Evolutionary conservation across 2,329 filamentous ascomycete species (phyloP).

Genomic region (Fusarium sp.): DNA sequence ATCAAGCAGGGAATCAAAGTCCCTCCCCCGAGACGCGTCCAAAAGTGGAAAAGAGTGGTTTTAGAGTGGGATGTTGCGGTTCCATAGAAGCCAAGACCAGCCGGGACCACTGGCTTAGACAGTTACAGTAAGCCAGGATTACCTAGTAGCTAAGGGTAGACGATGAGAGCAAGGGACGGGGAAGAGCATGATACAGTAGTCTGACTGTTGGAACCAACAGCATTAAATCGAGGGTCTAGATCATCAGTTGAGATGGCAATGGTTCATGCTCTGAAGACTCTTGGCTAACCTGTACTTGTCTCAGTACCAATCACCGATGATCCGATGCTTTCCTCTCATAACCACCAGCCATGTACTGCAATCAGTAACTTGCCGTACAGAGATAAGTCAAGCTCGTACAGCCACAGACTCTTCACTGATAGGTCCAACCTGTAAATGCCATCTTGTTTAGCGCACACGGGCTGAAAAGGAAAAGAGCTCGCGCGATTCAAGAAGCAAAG

Average conservation of each 20-base stretch:
- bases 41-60: neutral
- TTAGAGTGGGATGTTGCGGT: neutral
- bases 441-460: neutral
- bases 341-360: neutral
- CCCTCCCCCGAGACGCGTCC: neutral
- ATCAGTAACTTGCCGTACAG: neutral
- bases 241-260: neutral
- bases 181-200: neutral
- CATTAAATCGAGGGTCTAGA: neutral
- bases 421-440: neutral
- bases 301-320: neutral
- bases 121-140: too few species aligned
- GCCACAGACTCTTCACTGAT: neutral
- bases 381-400: neutral
- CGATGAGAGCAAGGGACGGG: neutral
- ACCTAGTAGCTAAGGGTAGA: neutral
- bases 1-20: neutral
- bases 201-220: neutral
- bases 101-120: too few species aligned
- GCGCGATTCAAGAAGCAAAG: conserved; percentile 3
- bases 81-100: neutral
- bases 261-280: too few species aligned
- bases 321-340: neutral
- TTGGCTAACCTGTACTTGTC: neutral
- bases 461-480: neutral